Conservation (phyloP, 2,329 filamentous ascomycete genomes). For the Talaromyces piceae region DNA sequence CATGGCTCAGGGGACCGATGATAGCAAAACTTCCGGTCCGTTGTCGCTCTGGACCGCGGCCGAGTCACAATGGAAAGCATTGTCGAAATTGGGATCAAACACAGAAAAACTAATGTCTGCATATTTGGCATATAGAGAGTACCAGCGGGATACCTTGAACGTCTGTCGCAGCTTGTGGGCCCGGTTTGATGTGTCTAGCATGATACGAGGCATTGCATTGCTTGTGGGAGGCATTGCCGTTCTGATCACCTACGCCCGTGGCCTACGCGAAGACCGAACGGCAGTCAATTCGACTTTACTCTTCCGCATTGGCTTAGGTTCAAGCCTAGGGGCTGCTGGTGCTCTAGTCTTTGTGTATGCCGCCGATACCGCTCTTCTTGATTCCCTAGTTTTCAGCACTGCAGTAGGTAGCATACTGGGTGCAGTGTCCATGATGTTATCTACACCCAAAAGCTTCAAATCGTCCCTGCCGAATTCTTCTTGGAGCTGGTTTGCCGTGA, state of each 20-base stretch:
- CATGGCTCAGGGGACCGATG: conserved; percentile 59
- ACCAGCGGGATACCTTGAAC: conserved; percentile 69
- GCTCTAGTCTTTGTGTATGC: conserved; percentile 20
- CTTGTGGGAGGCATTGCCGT: conserved; percentile 60
- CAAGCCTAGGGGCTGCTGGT: conserved; percentile 38
- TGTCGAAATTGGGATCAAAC: conserved; percentile 33
- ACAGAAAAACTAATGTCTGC: conserved; percentile 33
- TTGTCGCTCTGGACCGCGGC: conserved; percentile 54
- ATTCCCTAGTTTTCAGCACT: conserved; percentile 32
- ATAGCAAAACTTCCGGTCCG: conserved; percentile 50
- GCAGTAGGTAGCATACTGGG: conserved; percentile 41
- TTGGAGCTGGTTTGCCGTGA: conserved; percentile 80
- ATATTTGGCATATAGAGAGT: conserved; percentile 57
- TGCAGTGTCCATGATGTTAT: conserved; percentile 32
- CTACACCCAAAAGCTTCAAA: conserved; percentile 33
- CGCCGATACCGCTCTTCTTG: conserved; percentile 23
- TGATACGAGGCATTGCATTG: conserved; percentile 70
- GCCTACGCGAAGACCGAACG: conserved; percentile 46
- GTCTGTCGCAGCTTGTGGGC: conserved; percentile 86
- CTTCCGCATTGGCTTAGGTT: conserved; percentile 41
- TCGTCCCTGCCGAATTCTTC: conserved; percentile 61
- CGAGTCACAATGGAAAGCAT: conserved; percentile 45
- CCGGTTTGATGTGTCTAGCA: conserved; percentile 78
- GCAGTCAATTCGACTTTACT: conserved; percentile 43
- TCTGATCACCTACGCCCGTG: conserved; percentile 65